These are phyloP conservation scores for Glarea lozoyensis DNA, from an alignment of 495 filamentous ascomycete genomes.

Conservation along the genomic window DNA sequence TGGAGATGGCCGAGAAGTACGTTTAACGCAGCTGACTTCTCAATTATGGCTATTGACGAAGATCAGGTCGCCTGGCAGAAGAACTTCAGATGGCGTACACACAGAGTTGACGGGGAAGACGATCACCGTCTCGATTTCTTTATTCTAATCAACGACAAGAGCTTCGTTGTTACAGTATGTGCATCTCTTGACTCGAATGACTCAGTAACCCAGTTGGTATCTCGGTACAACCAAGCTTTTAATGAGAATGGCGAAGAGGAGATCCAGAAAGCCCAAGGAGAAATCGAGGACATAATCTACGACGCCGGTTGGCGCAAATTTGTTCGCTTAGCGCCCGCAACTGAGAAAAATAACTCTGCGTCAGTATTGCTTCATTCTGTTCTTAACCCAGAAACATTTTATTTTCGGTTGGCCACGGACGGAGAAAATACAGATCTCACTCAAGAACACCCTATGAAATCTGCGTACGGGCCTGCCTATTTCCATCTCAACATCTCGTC, in stretches of 20 bases:
- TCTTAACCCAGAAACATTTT: slow-evolving; percentile 1
- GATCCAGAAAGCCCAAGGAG: slow-evolving; percentile 2
- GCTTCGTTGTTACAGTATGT: slow-evolving; percentile 5
- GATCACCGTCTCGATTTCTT: slow-evolving; percentile 3
- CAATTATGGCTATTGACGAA: too few species aligned
- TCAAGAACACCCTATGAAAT: not conserved
- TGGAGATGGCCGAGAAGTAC: too few species aligned
- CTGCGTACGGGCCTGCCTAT: not conserved
- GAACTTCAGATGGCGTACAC: too few species aligned
- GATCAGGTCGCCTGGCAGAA: too few species aligned
- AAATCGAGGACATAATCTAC: slow-evolving; percentile 5
- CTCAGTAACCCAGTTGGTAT: not conserved
- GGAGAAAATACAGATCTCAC: not conserved
- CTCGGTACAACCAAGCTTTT: slow-evolving; percentile 4
- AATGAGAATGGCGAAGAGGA: slow-evolving; percentile 1
- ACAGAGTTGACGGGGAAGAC: too few species aligned
- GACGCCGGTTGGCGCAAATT: slow-evolving; percentile 3
- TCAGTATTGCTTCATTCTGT: slow-evolving; percentile 31
- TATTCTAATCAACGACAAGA: slow-evolving; percentile 2
- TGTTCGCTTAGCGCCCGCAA: not conserved
- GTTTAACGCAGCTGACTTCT: too few species aligned
- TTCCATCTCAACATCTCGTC: not conserved
- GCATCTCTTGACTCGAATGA: slow-evolving; percentile 1
- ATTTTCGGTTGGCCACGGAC: not conserved
- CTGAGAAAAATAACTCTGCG: slow-evolving; percentile 23